phyloP scores from a whole-genome alignment of 2,329 filamentous ascomycete species.

The Fusarium sulawesiense region DNA sequence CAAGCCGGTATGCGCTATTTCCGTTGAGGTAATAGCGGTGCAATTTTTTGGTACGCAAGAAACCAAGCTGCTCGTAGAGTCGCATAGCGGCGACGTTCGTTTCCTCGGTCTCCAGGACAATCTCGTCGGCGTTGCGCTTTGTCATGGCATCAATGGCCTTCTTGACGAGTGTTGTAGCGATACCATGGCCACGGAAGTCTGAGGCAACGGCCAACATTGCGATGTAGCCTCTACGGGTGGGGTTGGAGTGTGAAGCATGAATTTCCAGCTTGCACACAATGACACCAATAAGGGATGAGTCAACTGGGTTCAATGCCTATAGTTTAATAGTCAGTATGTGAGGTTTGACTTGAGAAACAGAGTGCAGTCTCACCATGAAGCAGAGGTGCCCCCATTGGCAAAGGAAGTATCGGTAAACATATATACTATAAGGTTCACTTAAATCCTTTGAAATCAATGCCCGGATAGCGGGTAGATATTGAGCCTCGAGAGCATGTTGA shows the following conservation, averaged over 20 bases:
- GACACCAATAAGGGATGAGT: constrained; percentile 81
- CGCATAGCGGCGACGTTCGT: constrained; percentile 90
- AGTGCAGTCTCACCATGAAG: constrained; percentile 76
- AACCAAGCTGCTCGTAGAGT: constrained; percentile 92
- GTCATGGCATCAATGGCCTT: constrained; percentile 93
- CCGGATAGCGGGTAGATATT: constrained; percentile 86
- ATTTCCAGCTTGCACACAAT: constrained; percentile 94
- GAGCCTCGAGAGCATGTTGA: constrained; percentile 67
- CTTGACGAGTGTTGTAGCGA: constrained; percentile 89
- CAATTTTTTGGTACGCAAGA: constrained; percentile 89
- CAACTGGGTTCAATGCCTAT: constrained; percentile 69
- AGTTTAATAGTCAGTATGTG: constrained; percentile 16
- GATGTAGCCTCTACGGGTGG: constrained; percentile 88
- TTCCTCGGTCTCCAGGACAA: constrained; percentile 96
- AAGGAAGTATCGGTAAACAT: constrained; percentile 97
- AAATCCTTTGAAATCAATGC: constrained; percentile 95
- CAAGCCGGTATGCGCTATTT: constrained; percentile 90
- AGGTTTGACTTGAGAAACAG: background rate
- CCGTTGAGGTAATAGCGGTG: constrained; percentile 98
- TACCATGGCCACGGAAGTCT: constrained; percentile 82
- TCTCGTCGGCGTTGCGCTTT: constrained; percentile 85
- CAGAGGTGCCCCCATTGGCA: constrained; percentile 99
- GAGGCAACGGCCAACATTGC: constrained; percentile 96
- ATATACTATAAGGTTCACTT: constrained; percentile 98
- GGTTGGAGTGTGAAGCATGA: constrained; percentile 82